These are phyloP conservation scores for Aspergillus sp. DNA, from an alignment of 2,329 filamentous ascomycete species.

Conservation along the genomic window DNA sequence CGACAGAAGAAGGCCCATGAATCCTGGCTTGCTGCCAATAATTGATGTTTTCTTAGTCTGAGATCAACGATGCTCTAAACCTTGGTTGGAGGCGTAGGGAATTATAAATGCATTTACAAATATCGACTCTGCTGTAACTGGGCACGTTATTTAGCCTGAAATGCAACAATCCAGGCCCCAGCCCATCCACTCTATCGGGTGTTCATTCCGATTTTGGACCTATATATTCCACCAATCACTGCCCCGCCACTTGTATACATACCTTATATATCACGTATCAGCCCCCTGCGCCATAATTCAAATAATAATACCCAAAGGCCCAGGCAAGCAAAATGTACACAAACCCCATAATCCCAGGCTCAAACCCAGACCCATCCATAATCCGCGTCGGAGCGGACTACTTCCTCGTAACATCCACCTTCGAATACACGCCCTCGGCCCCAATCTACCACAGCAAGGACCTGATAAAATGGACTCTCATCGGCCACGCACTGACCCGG, in stretches of 20 bases:
- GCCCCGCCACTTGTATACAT: no score
- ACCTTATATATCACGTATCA: no score
- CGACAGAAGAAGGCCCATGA: not conserved
- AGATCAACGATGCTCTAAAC: no score
- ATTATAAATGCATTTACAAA: no score
- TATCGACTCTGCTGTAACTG: no score
- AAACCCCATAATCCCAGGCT: constrained; percentile 59
- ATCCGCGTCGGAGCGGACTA: constrained; percentile 52
- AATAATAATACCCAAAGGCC: no score
- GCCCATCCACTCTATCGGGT: no score
- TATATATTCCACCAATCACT: not conserved
- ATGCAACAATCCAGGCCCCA: no score
- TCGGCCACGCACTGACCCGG: constrained; percentile 36
- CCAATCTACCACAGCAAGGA: constrained; percentile 59
- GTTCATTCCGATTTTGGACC: not conserved
- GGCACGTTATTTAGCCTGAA: no score
- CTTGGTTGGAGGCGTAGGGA: no score
- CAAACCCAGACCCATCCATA: constrained; percentile 63
- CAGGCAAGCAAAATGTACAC: constrained; percentile 20
- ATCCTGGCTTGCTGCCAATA: not conserved
- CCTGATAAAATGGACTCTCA: constrained; percentile 42
- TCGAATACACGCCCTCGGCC: constrained; percentile 63
- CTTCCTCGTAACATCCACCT: constrained; percentile 62
- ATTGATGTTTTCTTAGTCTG: no score
- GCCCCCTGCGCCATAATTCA: no score